These are phyloP conservation scores for Xylariaceae sp. DNA, from an alignment of 2,329 filamentous ascomycete species.

Conservation along the genomic window DNA sequence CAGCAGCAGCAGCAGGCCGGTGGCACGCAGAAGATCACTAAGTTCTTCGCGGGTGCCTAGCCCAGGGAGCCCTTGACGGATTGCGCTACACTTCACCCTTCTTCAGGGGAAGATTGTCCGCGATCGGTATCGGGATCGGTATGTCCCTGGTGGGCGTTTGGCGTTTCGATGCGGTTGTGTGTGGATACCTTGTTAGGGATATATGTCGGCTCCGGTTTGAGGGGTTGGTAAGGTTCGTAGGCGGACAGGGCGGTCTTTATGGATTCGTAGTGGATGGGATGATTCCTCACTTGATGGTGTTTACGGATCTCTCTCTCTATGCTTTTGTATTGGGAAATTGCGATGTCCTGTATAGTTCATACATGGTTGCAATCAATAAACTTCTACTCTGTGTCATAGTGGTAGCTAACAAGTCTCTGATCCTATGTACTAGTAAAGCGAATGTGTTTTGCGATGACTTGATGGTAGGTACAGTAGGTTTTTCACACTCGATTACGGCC, in stretches of 20 bases:
- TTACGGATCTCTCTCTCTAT: no score
- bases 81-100: no score
- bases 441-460: neutral
- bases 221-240: neutral
- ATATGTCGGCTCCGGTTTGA: neutral
- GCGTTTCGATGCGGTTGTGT: neutral
- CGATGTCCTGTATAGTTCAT: no score
- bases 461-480: no score
- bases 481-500: no score
- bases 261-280: neutral
- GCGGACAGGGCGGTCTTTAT: neutral
- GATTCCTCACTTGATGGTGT: no score
- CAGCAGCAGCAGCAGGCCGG: conserved; percentile 22
- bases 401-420: neutral
- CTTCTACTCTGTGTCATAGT: no score
- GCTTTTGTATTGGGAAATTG: no score
- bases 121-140: no score
- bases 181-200: neutral
- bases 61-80: no score
- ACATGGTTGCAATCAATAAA: no score
- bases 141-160: conserved; percentile 38
- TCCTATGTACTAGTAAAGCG: neutral
- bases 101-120: no score
- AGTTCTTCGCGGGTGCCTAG: conserved; percentile 51
- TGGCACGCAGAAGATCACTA: conserved; percentile 51